Evolutionary conservation across 305 asterid genomes (phyloP), one percentile per base, ranked within the genome.

Genomic region (Plantago coronopus): DNA sequence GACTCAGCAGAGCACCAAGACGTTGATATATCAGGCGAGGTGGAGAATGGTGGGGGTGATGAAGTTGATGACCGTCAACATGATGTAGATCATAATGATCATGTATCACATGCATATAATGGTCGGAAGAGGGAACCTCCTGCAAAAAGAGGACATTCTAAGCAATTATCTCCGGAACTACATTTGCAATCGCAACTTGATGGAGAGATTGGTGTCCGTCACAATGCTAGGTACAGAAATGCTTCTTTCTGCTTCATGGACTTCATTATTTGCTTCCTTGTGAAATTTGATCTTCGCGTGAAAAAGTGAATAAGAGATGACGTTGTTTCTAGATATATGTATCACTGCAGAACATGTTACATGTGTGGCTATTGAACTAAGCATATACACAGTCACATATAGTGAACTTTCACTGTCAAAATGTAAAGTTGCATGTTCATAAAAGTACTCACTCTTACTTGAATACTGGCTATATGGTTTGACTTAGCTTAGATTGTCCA

Each of bases 1-100:
- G 86, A 81, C 64, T 54, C 54, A 57, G 70, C 71, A 34, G 93
- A 69, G 59, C 86, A 74, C 68, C 83, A 66, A 61, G 94, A 72
- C 46, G 69, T 71, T 69, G 85, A 73, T 68, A 65, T 53, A 7
- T 53, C 78, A 21, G 61, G 70, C 1, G 71, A 53, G 31, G 73
- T 62, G 61, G 82, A 72, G 68, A 63, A 53, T 66, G 78, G 75
- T 66, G 82, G 70, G 22, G 80, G 56, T 67, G 83, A 80, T 65
- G 86, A 72, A 75, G 61, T 51, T 74, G 77, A 73, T 73, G 89
- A 63, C 42, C 69, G 61, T 67, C 81, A 67, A 58, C 83, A 63
- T 66, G 77, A 75, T 72, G 63, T 54, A 60, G 85, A 70, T 59
- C 75, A 59, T 53, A 59, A 57, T 48, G 80, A 72, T 59, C 69